Base-by-base conservation (phyloP, 1,284 basidiomycete genomes). In the Microbotryum silenes-acaulis region DNA sequence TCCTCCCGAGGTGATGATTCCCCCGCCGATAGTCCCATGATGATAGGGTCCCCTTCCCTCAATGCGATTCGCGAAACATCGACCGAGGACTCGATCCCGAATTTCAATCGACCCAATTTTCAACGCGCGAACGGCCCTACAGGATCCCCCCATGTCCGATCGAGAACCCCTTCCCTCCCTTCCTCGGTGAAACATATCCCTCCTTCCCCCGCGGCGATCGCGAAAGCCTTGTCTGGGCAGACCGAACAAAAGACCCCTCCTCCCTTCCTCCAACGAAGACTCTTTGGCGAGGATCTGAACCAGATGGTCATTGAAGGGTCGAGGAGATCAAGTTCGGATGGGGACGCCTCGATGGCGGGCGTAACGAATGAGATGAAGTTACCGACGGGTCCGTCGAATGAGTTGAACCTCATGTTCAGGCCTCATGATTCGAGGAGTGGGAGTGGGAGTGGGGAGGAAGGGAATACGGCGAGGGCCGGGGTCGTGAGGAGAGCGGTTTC, bases 201-300 rank as follows among this genome's bases (percentile, higher is more conserved):
- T 2, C 61, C 66, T 6, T 61, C 59, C 1, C 66, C 66, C 20
- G 59, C 65, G 42, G 58, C 63, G 1, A 49, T 68, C 31, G 66
- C 66, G 0, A 56, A 64, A 3, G 63, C 64, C 0, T 52, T 68
- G 37, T 12, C 37, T 5, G 14, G 12, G 0, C 61, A 61, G 21
- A 56, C 47, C 2, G 64, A 61, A 1, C 64, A 62, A 27, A 63
- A 66, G 51, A 64, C 67, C 0, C 64, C 67, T 4, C 64, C 67
- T 23, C 64, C 67, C 1, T 59, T 68, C 9, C 55, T 68, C 12
- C 64, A 66, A 25, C 57, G 67, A 0, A 49, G 62, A n/a, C 58
- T 68, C 1, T 68, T 63, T 42, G 37, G 37, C 60, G 63, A 63
- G 25, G 64, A 66, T 27, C 57, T 58, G 47, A 51, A 58, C 27